phyloP scores from a whole-genome alignment of 1,139 yeast genomes.

The Candida sp. region DNA sequence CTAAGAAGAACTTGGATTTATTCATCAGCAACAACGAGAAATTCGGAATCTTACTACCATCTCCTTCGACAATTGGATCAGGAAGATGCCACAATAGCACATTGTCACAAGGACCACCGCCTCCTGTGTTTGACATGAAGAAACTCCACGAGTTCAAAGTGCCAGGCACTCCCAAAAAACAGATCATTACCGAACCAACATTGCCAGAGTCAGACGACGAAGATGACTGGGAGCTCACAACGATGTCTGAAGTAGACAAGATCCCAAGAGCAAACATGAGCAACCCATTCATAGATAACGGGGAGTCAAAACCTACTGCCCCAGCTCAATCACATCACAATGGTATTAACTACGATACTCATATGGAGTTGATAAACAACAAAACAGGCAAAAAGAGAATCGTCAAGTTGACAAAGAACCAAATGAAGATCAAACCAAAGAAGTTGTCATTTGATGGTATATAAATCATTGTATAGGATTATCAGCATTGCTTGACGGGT shows the following conservation, averaged over 20 bases:
- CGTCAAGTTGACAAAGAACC: conserved; percentile 36
- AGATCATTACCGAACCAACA: conserved; percentile 27
- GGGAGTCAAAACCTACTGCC: neutral
- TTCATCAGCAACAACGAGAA: conserved; percentile 8
- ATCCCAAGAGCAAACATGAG: conserved; percentile 10
- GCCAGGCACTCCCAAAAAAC: conserved; percentile 37
- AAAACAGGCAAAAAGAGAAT: conserved; percentile 42
- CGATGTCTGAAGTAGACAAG: conserved; percentile 7
- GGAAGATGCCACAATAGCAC: conserved; percentile 25
- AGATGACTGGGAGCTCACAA: conserved; percentile 26
- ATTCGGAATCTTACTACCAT: conserved; percentile 40
- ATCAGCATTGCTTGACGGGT: conserved; percentile 1
- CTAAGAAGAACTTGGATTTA: conserved; percentile 5
- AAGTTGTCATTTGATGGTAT: conserved; percentile 24
- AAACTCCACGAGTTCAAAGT: conserved; percentile 15
- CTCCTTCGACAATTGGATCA: conserved; percentile 46
- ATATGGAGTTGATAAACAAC: conserved; percentile 41
- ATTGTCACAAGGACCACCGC: neutral
- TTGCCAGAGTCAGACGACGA: conserved; percentile 34
- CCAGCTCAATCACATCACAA: neutral
- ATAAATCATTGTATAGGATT: neutral
- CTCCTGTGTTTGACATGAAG: conserved; percentile 11
- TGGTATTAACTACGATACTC: conserved; percentile 36
- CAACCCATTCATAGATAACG: conserved; percentile 17
- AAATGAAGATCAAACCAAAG: conserved; percentile 43